Base-by-base conservation (phyloP, 202 grass and related monocot genomes). In the Brachypodium distachyon region DNA sequence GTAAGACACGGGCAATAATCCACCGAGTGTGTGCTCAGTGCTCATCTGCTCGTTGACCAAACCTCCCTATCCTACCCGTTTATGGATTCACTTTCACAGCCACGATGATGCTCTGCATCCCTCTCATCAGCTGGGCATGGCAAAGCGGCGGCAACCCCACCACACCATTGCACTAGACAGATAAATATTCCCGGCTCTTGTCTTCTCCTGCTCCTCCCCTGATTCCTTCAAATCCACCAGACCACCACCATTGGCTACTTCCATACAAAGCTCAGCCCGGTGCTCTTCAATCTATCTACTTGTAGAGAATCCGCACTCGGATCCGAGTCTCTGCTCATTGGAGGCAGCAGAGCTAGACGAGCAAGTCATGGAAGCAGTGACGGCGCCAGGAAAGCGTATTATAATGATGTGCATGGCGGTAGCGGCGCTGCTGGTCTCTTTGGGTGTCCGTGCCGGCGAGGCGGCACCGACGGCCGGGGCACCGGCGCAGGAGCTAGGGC, bases 401-500 rank as follows among this genome's bases (percentile, higher is more conserved):
- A 33, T 12, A 8, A 61, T 23, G 68, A 6, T 68, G 21, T 79
- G 61, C 28, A n/a, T 87, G 68, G 60, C 84, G 28, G 57, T 39
- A 12, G 78, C 72, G 22, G 73, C 26, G 61, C 23, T 83, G 66
- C 40, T 81, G 65, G 47, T 70, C 47, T 84, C 62, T 37, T 37
- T 37, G 42, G 41, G 1, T 5, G 29, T 4, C 23, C 33, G 23
- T 17, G 80, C 18, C 6, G 64, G 4, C 27, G 42, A 43, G 31
- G 41, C 48, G 32, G 67, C 61, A 41, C 31, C 23, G 72, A 61
- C 36, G 2, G 74, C 61, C 13, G 53, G 68, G 34, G 42, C 46
- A 2, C 25, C 33, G 41, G 54, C 63, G 12, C 68, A 78, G 36
- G 89, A 88, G 70, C 86, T 98, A 67, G 56, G 60, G 25, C 90